Evolutionary conservation across 768 basidiomycete genomes (phyloP), one percentile per base, ranked within the genome.

Genomic region (Mycena vitilis): DNA sequence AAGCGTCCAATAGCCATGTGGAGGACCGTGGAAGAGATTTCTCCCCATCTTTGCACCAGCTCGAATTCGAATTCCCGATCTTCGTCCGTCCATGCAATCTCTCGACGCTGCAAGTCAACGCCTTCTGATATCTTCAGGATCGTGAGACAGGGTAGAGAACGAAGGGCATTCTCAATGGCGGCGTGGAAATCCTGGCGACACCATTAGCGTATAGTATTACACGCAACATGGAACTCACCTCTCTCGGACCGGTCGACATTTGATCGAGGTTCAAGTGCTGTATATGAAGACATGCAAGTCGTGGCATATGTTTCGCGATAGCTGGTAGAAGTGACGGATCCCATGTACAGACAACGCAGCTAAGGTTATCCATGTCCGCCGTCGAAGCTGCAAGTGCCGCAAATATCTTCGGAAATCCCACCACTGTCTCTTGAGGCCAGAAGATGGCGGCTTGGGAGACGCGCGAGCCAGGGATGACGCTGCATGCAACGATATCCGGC

Each of bases 401-500:
- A 20, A 63, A 44, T 20, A 56, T 38, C 3, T 53, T 51, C 11
- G 67, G 38, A 38, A 53, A 58, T 16, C n/a, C 16, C 30, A 30
- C 44, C 23, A 20, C 15, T 22, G 6, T 22, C 47, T 4, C 8
- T 58, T 30, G 30, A 30, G 30, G 30, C 67, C 67, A 63, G 22
- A 53, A 58, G 23, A 68, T 68, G 4, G 56, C 15, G 18, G 59
- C 20, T 4, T 20, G 25, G 5, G 42, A 22, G 5, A 61, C 37
- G 7, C 1, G 30, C 8, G 61, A 68, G 8, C 52, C 36, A 15
- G 67, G 67, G 15, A 63, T 48, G 18, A 68, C 36, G n/a, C 49
- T 20, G 42, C 37, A 58, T 40, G 48, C 67, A 9, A 59, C 9
- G 6, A 15, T 25, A 0, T 42, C 20, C 13, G 67, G 61, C 9